phyloP scores from a whole-genome alignment of 2,329 filamentous ascomycete species.

The Didymella segeticola region DNA sequence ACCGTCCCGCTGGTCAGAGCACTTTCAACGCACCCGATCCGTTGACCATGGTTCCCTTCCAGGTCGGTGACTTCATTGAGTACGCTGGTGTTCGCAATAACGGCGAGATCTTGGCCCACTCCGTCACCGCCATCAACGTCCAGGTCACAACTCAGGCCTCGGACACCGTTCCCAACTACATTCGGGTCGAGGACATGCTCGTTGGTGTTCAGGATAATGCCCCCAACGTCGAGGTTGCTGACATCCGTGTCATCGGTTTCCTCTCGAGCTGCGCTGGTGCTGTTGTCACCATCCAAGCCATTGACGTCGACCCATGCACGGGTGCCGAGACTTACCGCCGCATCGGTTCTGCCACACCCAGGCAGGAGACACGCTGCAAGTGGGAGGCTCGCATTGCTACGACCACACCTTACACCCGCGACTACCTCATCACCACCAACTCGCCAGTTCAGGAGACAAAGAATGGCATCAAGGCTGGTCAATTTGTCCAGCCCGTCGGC shows the following conservation, averaged over 20 bases:
- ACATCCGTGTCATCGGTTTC: conserved; percentile 46
- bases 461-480: conserved; percentile 51
- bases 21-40: conserved; percentile 45
- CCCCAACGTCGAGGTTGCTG: conserved; percentile 47
- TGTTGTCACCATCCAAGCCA: conserved; percentile 47
- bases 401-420: conserved; percentile 48
- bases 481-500: conserved; percentile 51
- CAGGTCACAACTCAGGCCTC: conserved; percentile 47
- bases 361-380: conserved; percentile 48
- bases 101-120: conserved; percentile 48
- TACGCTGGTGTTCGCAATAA: conserved; percentile 46
- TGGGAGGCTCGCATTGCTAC: conserved; percentile 47
- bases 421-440: conserved; percentile 50
- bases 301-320: conserved; percentile 54
- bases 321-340: conserved; percentile 47
- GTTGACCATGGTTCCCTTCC: conserved; percentile 51
- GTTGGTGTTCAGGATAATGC: conserved; percentile 49
- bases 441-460: conserved; percentile 45
- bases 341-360: conserved; percentile 45
- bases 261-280: conserved; percentile 47
- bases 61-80: conserved; percentile 52
- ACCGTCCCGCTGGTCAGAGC: conserved; percentile 41
- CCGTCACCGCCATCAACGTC: conserved; percentile 49
- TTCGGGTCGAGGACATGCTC: conserved; percentile 53
- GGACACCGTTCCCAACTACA: conserved; percentile 47